A percentile compares a stretch with the other conserved stretches of the same genome.
Conservation (phyloP, 331 rosid species). For the Dryas integrifolia region DNA sequence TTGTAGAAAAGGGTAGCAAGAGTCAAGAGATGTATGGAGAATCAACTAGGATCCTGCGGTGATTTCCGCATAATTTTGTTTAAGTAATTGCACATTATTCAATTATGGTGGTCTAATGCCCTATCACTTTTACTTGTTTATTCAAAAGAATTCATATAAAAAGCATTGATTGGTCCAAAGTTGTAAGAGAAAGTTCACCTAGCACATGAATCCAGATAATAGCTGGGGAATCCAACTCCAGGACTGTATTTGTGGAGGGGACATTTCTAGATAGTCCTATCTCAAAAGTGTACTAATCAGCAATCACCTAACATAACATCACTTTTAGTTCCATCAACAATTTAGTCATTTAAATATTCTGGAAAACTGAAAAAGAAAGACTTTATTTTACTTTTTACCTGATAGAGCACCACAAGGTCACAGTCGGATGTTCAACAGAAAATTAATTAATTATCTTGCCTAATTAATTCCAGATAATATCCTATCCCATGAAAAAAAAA, state of each 20-base stretch:
- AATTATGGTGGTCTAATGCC: not conserved
- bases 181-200: not conserved
- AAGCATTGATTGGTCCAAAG: not conserved
- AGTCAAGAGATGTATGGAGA: constrained; percentile 17
- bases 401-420: not conserved
- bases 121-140: not conserved
- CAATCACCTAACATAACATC: not conserved
- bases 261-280: not conserved
- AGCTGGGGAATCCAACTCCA: constrained; percentile 5
- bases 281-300: not conserved
- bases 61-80: constrained; percentile 13
- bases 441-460: not conserved
- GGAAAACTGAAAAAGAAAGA: not conserved
- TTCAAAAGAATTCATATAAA: not conserved
- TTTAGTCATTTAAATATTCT: not conserved
- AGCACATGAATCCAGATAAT: not conserved
- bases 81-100: not conserved
- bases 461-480: too few relatives aligned
- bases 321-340: constrained; percentile 7
- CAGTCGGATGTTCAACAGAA: not conserved
- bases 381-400: too few relatives aligned
- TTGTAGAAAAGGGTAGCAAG: constrained; percentile 11
- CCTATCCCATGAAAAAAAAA: too few relatives aligned
- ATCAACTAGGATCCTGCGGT: constrained; percentile 22
- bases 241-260: constrained; percentile 2